phyloP scores from a whole-genome alignment of 148 eudicot genomes.

The Cornus controversa region DNA sequence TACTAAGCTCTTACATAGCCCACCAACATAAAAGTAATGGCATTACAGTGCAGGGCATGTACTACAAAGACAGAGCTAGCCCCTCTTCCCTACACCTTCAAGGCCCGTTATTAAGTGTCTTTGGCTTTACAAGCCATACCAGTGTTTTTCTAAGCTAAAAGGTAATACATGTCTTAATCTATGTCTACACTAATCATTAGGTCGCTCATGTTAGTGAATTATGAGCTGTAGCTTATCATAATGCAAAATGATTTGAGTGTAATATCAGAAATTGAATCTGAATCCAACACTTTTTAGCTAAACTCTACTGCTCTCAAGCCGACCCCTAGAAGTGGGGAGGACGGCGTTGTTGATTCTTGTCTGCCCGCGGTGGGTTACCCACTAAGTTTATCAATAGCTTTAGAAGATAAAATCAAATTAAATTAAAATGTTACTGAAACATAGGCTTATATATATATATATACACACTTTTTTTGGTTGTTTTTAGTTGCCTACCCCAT shows the following conservation, averaged over 20 bases:
- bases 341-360: slow-evolving; percentile 31
- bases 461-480: no score
- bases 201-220: slow-evolving; percentile 38
- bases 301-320: slow-evolving; percentile 16
- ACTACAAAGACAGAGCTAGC: no score
- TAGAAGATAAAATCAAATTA: background rate
- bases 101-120: slow-evolving; percentile 6
- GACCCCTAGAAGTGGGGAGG: slow-evolving; percentile 34
- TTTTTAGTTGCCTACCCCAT: no score
- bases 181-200: slow-evolving; percentile 21
- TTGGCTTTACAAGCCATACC: slow-evolving; percentile 26
- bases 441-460: no score
- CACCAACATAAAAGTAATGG: background rate
- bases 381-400: slow-evolving; percentile 9
- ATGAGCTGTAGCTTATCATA: slow-evolving; percentile 17
- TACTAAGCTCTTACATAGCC: background rate
- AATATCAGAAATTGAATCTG: slow-evolving; percentile 8
- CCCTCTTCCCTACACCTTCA: slow-evolving; percentile 5
- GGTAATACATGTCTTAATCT: background rate
- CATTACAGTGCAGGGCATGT: no score
- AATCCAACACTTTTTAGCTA: slow-evolving; percentile 15
- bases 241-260: background rate
- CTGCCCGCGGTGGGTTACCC: slow-evolving; percentile 24
- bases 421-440: no score
- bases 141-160: slow-evolving; percentile 17